Evolutionary conservation across 148 eudicot genomes (phyloP).

Genomic region (Rhododendron kiyosumense): DNA sequence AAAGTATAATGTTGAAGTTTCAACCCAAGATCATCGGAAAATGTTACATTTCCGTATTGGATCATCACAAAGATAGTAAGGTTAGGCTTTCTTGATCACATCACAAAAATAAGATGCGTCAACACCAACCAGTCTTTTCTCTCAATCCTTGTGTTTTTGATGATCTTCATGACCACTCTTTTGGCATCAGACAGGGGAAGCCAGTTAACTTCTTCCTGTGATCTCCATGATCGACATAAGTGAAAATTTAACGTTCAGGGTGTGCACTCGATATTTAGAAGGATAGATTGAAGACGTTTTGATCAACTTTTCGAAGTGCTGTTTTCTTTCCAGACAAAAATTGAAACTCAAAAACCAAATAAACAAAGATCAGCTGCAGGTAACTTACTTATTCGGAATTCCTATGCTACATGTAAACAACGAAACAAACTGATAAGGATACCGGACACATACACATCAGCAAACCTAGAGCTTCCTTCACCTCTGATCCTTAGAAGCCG

Average conservation of each 20-base stretch:
- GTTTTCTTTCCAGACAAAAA: background rate
- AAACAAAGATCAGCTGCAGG: too few relatives aligned
- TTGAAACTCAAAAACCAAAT: background rate
- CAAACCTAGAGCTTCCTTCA: conserved; percentile 79
- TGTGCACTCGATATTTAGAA: background rate
- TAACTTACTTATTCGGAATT: background rate
- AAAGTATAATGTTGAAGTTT: too few relatives aligned
- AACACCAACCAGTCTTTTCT: background rate
- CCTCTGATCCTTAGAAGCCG: conserved; percentile 74
- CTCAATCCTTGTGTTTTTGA: background rate
- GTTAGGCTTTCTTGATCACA: background rate
- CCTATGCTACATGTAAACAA: background rate
- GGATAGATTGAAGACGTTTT: background rate
- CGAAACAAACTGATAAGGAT: background rate
- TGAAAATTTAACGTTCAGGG: background rate
- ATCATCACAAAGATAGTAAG: too few relatives aligned
- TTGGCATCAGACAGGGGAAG: background rate
- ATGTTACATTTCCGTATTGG: too few relatives aligned
- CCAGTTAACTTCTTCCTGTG: background rate
- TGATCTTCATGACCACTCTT: background rate
- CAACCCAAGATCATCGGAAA: too few relatives aligned
- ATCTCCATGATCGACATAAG: background rate
- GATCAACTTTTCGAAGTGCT: background rate
- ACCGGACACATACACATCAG: conserved; percentile 71
- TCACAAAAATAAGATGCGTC: background rate